Percentiles rank a stretch among this genome's conserved stretches.
Conservation (phyloP, 2,329 filamentous ascomycete genomes). For the Neoarthrinium moseri region DNA sequence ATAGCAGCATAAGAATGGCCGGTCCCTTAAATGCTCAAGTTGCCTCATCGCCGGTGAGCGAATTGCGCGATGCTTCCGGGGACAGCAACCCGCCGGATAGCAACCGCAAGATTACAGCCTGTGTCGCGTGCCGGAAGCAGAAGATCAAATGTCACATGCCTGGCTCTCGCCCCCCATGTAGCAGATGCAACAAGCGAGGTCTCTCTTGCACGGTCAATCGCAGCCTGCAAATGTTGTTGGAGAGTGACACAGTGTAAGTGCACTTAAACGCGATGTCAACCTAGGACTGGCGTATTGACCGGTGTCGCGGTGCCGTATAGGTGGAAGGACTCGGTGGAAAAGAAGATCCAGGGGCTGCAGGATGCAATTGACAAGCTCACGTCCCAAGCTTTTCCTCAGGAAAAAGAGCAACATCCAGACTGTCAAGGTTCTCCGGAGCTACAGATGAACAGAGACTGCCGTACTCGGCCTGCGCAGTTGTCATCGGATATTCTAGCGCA, state of each 20-base stretch:
- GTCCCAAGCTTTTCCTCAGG: neutral
- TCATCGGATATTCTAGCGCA: too few species aligned
- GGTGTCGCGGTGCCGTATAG: neutral
- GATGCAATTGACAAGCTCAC: neutral
- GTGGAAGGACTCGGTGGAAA: neutral
- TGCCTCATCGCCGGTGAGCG: neutral
- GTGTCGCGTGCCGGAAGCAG: neutral
- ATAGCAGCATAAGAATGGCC: too few species aligned
- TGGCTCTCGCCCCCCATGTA: neutral
- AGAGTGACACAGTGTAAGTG: neutral
- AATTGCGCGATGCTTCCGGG: constrained; percentile 1
- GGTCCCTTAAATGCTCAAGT: too few species aligned
- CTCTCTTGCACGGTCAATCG: neutral
- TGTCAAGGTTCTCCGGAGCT: too few species aligned
- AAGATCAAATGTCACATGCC: neutral
- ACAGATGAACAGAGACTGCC: too few species aligned
- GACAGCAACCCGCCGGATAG: constrained; percentile 4
- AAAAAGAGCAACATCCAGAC: too few species aligned
- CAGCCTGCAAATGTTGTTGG: neutral
- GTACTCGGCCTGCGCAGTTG: too few species aligned
- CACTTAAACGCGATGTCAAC: neutral
- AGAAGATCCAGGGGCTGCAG: neutral
- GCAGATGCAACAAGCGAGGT: neutral
- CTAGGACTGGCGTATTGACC: too few species aligned
- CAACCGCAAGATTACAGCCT: constrained; percentile 6